Percentiles rank a stretch among this genome's conserved stretches.
These are phyloP conservation scores for Chaetomiaceae sp. DNA, from an alignment of 2,329 filamentous ascomycete species.

Conservation along the genomic window DNA sequence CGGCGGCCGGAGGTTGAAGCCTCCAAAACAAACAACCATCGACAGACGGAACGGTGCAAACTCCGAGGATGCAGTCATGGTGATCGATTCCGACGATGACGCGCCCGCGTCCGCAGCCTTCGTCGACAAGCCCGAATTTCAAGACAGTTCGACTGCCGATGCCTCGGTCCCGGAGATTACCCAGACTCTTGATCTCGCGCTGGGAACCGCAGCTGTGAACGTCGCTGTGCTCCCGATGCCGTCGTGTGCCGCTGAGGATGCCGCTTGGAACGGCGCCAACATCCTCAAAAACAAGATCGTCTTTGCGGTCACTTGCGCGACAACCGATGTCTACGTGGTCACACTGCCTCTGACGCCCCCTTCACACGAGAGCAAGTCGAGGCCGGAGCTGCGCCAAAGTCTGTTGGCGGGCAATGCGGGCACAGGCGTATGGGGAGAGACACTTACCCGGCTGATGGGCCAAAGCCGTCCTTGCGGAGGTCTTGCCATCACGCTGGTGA, in stretches of 20 bases:
- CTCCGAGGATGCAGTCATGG: slow-evolving; percentile 52
- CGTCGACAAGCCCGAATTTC: slow-evolving; percentile 56
- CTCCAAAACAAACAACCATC: slow-evolving; percentile 35
- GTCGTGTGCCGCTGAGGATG: slow-evolving; percentile 46
- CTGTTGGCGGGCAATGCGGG: slow-evolving; percentile 53
- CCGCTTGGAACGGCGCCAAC: slow-evolving; percentile 42
- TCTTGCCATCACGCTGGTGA: slow-evolving; percentile 51
- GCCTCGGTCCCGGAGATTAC: slow-evolving; percentile 50
- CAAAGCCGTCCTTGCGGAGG: slow-evolving; percentile 51
- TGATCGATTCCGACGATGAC: slow-evolving; percentile 61
- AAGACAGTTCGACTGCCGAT: slow-evolving; percentile 46
- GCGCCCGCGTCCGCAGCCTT: slow-evolving; percentile 34
- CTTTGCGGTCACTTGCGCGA: slow-evolving; percentile 57
- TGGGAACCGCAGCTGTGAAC: slow-evolving; percentile 53
- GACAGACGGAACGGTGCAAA: slow-evolving; percentile 49
- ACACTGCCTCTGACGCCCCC: slow-evolving; percentile 59
- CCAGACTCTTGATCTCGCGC: slow-evolving; percentile 57
- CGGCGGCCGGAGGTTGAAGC: slow-evolving; percentile 57
- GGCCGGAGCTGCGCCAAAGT: slow-evolving; percentile 48
- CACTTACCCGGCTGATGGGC: slow-evolving; percentile 49
- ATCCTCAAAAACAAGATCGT: slow-evolving; percentile 55
- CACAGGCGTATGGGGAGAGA: slow-evolving; percentile 61
- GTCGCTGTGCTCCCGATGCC: slow-evolving; percentile 53
- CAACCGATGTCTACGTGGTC: slow-evolving; percentile 53
- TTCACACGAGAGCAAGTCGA: slow-evolving; percentile 54